These are phyloP conservation scores for Solanum chilense DNA, from an alignment of 257 asterid genomes.

Conservation along the genomic window DNA sequence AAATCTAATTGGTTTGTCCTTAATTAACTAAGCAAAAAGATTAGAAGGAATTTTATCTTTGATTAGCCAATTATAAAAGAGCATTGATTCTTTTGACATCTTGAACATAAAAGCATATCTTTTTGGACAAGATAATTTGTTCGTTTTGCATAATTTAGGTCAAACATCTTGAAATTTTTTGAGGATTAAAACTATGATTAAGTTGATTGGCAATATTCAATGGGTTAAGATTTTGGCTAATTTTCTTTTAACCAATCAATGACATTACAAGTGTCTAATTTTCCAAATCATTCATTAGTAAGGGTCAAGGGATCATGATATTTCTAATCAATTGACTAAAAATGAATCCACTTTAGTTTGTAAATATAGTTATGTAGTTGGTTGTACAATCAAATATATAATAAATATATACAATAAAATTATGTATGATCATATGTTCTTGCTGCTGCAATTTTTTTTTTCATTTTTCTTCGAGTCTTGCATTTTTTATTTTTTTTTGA, in stretches of 20 bases:
- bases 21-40: neutral
- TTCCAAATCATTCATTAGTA: neutral
- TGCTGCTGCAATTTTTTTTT: neutral
- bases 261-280: neutral
- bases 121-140: neutral
- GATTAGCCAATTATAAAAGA: neutral
- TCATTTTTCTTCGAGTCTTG: neutral
- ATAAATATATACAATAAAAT: neutral
- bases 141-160: neutral
- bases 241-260: neutral
- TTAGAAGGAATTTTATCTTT: neutral
- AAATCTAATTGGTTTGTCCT: neutral
- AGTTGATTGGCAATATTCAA: neutral
- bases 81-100: neutral
- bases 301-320: neutral
- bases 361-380: neutral
- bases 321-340: neutral
- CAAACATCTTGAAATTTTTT: neutral
- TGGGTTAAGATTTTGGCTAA: neutral
- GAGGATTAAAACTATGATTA: neutral
- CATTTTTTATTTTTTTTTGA: neutral
- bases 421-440: neutral
- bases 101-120: neutral
- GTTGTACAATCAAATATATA: neutral
- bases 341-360: neutral